A percentile compares a stretch with the other conserved stretches of the same genome.
phyloP scores from a whole-genome alignment of 169 alveolate species.

The Babesia bigemina region DNA sequence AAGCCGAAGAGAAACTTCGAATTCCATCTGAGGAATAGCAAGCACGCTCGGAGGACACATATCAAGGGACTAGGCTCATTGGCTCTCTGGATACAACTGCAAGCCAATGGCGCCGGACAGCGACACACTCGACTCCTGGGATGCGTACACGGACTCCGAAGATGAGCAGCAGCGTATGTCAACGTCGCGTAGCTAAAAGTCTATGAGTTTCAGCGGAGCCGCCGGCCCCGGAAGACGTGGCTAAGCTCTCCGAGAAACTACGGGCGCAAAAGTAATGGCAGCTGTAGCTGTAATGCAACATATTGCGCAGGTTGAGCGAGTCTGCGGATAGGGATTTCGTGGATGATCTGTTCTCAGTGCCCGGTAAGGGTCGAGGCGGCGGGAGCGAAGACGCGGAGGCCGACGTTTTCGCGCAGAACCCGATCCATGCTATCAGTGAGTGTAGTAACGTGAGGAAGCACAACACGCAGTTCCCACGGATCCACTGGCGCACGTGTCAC shows the following conservation, averaged over 20 bases:
- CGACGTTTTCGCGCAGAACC: constrained; percentile 38
- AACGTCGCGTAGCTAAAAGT: not conserved
- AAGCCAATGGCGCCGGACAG: constrained; percentile 35
- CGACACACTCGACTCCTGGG: constrained; percentile 64
- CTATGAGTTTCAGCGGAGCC: not conserved
- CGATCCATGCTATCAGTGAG: constrained; percentile 40
- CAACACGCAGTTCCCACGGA: constrained; percentile 52
- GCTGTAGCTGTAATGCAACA: not conserved
- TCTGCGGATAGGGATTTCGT: constrained; percentile 59
- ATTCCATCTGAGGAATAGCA: not conserved
- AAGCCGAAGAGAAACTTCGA: not conserved
- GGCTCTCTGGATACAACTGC: not conserved
- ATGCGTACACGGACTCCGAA: constrained; percentile 67
- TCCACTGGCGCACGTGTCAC: constrained; percentile 50
- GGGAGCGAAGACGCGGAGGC: constrained; percentile 10
- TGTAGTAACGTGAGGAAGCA: not conserved
- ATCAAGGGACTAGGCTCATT: not conserved
- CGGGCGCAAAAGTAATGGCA: constrained; percentile 17
- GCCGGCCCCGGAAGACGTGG: not conserved
- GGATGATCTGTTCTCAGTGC: constrained; percentile 56
- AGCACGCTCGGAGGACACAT: not conserved
- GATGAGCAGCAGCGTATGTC: constrained; percentile 34
- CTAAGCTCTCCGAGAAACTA: constrained; percentile 3
- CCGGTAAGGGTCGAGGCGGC: constrained; percentile 13
- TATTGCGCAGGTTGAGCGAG: constrained; percentile 53